phyloP scores from a whole-genome alignment of 345 rosid genomes.

The Aquilaria malaccensis region DNA sequence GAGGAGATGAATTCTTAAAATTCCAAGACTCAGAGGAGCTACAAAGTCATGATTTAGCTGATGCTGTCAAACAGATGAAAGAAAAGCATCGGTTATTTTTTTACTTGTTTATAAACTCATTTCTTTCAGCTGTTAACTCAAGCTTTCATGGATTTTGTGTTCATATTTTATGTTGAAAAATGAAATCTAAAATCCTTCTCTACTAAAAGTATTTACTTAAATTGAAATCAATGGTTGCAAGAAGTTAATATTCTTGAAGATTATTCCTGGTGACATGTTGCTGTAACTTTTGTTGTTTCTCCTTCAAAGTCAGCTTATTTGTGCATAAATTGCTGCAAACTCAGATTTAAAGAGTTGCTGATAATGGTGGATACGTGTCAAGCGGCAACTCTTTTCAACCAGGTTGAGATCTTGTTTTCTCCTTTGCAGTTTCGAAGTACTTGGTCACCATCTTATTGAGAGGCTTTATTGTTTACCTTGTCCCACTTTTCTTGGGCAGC shows the following conservation, averaged over 20 bases:
- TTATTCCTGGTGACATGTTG: not conserved
- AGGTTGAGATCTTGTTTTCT: slow-evolving; percentile 31
- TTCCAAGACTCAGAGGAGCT: slow-evolving; percentile 98
- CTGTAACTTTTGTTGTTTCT: slow-evolving; percentile 2
- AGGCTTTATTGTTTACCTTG: too few relatives aligned
- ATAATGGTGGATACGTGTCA: slow-evolving; percentile 99
- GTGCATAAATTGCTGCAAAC: slow-evolving; percentile 19
- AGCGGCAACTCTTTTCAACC: slow-evolving; percentile 95
- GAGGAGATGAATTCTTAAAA: slow-evolving; percentile 93
- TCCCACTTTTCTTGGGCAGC: slow-evolving; percentile 31
- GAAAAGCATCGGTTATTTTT: slow-evolving; percentile 71
- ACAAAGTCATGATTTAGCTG: slow-evolving; percentile 99
- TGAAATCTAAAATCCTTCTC: not conserved
- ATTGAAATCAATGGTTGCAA: too few relatives aligned
- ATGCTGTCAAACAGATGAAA: slow-evolving; percentile 99
- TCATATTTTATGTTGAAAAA: not conserved
- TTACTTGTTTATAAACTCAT: slow-evolving; percentile 5
- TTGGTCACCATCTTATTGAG: too few relatives aligned
- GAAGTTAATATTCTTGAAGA: not conserved
- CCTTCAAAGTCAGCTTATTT: slow-evolving; percentile 2
- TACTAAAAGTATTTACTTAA: too few relatives aligned
- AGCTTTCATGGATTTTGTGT: not conserved
- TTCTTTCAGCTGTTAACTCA: slow-evolving; percentile 9
- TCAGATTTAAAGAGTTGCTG: slow-evolving; percentile 92
- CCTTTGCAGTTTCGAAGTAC: too few relatives aligned